These are phyloP conservation scores for Waltergamsia citrina DNA, from an alignment of 2,329 filamentous ascomycete genomes.

Conservation along the genomic window DNA sequence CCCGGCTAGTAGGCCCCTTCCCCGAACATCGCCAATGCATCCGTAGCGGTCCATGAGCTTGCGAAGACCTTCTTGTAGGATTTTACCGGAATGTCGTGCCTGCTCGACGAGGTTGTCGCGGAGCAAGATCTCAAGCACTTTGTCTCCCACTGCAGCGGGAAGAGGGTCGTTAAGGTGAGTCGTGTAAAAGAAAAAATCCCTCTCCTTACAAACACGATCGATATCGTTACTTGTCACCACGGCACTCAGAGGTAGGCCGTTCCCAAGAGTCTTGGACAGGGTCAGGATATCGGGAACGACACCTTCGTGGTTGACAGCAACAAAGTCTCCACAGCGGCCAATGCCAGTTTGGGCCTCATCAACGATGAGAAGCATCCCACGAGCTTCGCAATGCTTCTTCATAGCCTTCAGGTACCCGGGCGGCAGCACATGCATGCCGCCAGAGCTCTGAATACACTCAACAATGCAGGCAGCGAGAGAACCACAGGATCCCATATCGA, in stretches of 20 bases:
- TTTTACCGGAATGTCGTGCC: slow-evolving; percentile 30
- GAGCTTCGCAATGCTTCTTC: slow-evolving; percentile 41
- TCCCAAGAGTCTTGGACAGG: slow-evolving; percentile 51
- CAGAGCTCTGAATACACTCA: slow-evolving; percentile 50
- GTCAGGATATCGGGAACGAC: slow-evolving; percentile 50
- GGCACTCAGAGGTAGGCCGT: slow-evolving; percentile 48
- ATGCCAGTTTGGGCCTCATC: slow-evolving; percentile 54
- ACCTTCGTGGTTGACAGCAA: slow-evolving; percentile 46
- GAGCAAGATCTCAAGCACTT: slow-evolving; percentile 43
- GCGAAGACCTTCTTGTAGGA: slow-evolving; percentile 36
- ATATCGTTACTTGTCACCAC: slow-evolving; percentile 47
- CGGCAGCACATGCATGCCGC: slow-evolving; percentile 51
- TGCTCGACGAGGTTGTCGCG: slow-evolving; percentile 38
- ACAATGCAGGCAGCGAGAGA: slow-evolving; percentile 56
- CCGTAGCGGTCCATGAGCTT: slow-evolving; percentile 38
- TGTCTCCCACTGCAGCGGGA: slow-evolving; percentile 41
- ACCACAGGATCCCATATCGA: slow-evolving; percentile 49
- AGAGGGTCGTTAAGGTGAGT: slow-evolving; percentile 47
- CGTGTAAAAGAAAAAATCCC: slow-evolving; percentile 46
- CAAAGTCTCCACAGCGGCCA: slow-evolving; percentile 46
- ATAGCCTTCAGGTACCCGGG: slow-evolving; percentile 47
- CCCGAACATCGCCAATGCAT: slow-evolving; percentile 53
- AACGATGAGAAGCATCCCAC: slow-evolving; percentile 51
- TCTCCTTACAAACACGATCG: slow-evolving; percentile 33
- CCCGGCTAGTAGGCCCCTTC: slow-evolving; percentile 47